Conservation (phyloP, 2,329 filamentous ascomycete species). For the Camptophora hylomeconis region DNA sequence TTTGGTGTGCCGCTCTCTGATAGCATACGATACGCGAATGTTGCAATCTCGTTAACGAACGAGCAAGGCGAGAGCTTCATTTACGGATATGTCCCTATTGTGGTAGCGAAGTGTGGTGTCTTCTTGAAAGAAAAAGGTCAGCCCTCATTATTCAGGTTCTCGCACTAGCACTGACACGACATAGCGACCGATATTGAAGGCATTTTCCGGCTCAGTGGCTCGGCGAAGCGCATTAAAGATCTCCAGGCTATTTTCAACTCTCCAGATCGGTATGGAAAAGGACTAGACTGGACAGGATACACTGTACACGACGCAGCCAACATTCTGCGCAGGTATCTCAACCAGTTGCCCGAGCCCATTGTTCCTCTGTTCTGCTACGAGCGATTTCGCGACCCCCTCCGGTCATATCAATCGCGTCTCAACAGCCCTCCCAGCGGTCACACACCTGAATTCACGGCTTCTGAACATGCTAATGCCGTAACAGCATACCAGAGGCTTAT, state of each 20-base stretch:
- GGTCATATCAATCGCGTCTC: slow-evolving; percentile 54
- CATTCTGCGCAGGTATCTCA: slow-evolving; percentile 86
- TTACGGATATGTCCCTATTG: slow-evolving; percentile 95
- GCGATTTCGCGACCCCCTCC: slow-evolving; percentile 73
- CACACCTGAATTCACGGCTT: slow-evolving; percentile 45
- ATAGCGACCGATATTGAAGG: slow-evolving; percentile 86
- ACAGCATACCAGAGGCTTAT: slow-evolving; percentile 77
- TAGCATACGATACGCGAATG: slow-evolving; percentile 95
- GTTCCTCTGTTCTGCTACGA: slow-evolving; percentile 91
- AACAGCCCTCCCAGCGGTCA: slow-evolving; percentile 54
- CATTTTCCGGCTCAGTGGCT: slow-evolving; percentile 90
- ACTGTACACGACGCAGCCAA: slow-evolving; percentile 98
- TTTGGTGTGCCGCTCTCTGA: slow-evolving; percentile 88
- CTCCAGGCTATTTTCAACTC: slow-evolving; percentile 86
- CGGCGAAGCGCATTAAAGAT: slow-evolving; percentile 96
- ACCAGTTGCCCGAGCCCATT: slow-evolving; percentile 90
- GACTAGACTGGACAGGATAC: slow-evolving; percentile 91
- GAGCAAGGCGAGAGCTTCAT: slow-evolving; percentile 91
- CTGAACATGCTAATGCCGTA: slow-evolving; percentile 63
- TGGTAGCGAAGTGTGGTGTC: slow-evolving; percentile 95
- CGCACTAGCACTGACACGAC: slow-evolving; percentile 21
- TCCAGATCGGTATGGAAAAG: slow-evolving; percentile 90
- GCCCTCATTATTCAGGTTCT: slow-evolving; percentile 19
- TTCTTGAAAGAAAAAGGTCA: slow-evolving; percentile 95
- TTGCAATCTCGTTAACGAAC: slow-evolving; percentile 91